Percentiles rank a stretch among this genome's conserved stretches.
Evolutionary conservation across 1,284 basidiomycete species (phyloP).

Genomic region (Ganoderma resinaceum): DNA sequence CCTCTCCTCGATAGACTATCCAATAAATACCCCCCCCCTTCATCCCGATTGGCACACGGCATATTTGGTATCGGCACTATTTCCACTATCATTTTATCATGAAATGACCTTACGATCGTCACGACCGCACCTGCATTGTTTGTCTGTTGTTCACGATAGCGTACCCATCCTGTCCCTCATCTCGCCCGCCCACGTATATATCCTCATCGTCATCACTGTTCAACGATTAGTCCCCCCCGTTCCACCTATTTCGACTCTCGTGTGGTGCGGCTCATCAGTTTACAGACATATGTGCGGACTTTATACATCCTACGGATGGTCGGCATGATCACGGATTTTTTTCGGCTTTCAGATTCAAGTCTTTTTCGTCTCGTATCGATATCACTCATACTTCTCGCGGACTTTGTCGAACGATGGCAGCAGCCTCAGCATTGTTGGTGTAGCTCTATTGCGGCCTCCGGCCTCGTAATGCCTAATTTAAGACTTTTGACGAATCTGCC

Average conservation of each 20-base stretch:
- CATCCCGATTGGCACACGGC: neutral
- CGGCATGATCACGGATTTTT: constrained; percentile 1
- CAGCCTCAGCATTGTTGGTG: constrained; percentile 17
- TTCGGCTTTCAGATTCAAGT: neutral
- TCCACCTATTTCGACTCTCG: constrained; percentile 5
- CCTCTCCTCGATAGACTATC: constrained; percentile 20
- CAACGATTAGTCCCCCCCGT: neutral
- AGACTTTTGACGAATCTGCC: neutral
- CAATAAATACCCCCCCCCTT: neutral
- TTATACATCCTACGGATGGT: neutral
- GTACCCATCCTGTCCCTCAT: neutral
- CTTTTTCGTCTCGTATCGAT: neutral
- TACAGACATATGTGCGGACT: neutral
- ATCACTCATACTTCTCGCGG: constrained; percentile 11
- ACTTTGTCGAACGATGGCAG: constrained; percentile 20
- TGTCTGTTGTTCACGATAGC: constrained; percentile 14
- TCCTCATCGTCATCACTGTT: constrained; percentile 6
- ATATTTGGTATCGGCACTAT: neutral
- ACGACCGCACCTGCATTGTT: constrained; percentile 15
- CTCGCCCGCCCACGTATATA: constrained; percentile 10
- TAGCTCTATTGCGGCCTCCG: constrained; percentile 19
- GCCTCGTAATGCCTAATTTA: constrained; percentile 21
- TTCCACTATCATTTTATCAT: neutral
- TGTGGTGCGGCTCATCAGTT: neutral
- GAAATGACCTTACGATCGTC: constrained; percentile 24